Conservation (phyloP, 257 asterid species). For the Lycium barbarum region DNA sequence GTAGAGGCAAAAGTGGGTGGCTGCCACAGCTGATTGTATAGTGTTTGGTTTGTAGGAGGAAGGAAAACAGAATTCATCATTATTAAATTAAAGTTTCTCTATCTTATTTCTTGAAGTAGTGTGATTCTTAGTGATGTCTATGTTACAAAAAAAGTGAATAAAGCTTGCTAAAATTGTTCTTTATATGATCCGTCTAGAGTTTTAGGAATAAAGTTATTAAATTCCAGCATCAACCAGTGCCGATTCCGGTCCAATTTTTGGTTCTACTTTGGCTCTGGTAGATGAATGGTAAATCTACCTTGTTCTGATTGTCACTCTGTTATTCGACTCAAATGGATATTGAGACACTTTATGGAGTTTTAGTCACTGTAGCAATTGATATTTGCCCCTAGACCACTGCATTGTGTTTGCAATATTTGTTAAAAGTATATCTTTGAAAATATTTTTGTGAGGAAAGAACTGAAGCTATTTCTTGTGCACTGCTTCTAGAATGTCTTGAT, state of each 20-base stretch:
- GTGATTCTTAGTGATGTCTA: not conserved
- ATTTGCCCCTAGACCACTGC: not conserved
- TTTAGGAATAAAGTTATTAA: not conserved
- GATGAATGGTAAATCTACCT: slow-evolving; percentile 13
- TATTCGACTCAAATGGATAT: not conserved
- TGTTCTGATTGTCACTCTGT: slow-evolving; percentile 18
- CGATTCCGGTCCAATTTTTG: not conserved
- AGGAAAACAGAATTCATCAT: slow-evolving; percentile 5
- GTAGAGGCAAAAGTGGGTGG: not conserved
- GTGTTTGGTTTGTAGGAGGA: slow-evolving; percentile 1
- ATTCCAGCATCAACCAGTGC: not conserved
- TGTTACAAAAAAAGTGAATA: not conserved
- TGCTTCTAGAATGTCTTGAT: not conserved
- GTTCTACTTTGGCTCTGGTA: not conserved
- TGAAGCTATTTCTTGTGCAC: not conserved
- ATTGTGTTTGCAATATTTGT: not conserved
- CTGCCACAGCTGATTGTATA: not conserved
- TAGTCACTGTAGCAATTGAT: not conserved
- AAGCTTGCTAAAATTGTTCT: not conserved
- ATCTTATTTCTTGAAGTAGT: not conserved
- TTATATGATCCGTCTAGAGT: not conserved
- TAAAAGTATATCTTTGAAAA: not conserved
- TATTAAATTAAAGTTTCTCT: not conserved
- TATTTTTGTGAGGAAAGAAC: not conserved
- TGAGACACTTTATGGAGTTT: not conserved